Evolutionary conservation across 345 rosid species (phyloP).

Genomic region (Eucalyptus regnans): DNA sequence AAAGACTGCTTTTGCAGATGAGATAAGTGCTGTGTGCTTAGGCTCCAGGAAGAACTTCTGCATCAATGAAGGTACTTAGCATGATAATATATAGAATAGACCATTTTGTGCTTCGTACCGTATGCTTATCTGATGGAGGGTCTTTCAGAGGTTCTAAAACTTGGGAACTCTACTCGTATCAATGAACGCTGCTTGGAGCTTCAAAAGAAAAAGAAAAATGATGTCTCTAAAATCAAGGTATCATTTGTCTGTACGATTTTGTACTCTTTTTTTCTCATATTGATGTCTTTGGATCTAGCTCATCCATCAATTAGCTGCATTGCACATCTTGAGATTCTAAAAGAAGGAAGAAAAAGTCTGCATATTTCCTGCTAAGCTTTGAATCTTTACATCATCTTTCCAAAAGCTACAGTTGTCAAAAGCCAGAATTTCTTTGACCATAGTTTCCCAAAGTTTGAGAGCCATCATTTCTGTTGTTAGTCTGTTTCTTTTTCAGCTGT

Average conservation of each 20-base stretch:
- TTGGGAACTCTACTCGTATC: conserved; percentile 45
- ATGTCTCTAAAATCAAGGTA: conserved; percentile 67
- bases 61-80: conserved; percentile 56
- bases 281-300: neutral
- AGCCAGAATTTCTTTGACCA: neutral
- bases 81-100: neutral
- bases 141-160: conserved; percentile 56
- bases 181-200: conserved; percentile 87
- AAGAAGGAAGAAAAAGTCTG: neutral
- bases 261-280: neutral
- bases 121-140: neutral
- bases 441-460: neutral
- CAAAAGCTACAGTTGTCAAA: neutral
- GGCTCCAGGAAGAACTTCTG: conserved; percentile 88
- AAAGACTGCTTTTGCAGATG: conserved; percentile 48
- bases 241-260: neutral
- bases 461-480: neutral
- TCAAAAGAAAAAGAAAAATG: conserved; percentile 51
- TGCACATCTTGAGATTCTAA: neutral
- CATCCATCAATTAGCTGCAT: neutral
- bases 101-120: neutral
- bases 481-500: neutral
- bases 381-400: neutral
- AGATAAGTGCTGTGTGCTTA: conserved; percentile 50
- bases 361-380: neutral